phyloP scores from a whole-genome alignment of 352 stramenopile species.

The Phytophthora ohioensis region DNA sequence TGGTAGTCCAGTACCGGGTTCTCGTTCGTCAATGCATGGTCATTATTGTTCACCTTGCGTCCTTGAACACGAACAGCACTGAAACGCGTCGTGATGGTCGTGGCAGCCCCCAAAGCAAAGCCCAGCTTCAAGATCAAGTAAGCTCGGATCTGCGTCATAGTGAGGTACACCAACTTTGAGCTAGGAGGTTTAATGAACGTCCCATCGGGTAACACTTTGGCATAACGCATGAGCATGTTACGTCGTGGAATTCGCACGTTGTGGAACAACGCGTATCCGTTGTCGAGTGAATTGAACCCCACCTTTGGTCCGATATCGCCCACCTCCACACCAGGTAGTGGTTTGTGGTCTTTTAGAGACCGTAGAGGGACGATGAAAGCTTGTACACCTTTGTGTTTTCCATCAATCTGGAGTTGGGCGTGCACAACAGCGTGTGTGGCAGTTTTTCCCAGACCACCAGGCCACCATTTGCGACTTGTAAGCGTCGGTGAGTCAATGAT shows the following conservation, averaged over 20 bases:
- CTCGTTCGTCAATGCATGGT: constrained; percentile 37
- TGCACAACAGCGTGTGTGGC: constrained; percentile 23
- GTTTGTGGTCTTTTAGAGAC: constrained; percentile 24
- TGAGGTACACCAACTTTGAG: constrained; percentile 68
- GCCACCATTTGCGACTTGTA: constrained; percentile 96
- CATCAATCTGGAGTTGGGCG: constrained; percentile 18
- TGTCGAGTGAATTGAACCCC: constrained; percentile 26
- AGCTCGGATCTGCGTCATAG: constrained; percentile 53
- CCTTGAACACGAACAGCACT: constrained; percentile 55
- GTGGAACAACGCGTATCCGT: constrained; percentile 23
- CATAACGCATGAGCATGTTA: constrained; percentile 28
- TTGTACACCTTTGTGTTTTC: constrained; percentile 17
- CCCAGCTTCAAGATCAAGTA: constrained; percentile 30
- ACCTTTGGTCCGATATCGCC: constrained; percentile 25
- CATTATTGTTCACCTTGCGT: constrained; percentile 20
- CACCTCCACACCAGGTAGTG: constrained; percentile 14
- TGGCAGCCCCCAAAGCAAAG: constrained; percentile 24
- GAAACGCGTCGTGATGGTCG: constrained; percentile 56
- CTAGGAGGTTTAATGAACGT: constrained; percentile 60
- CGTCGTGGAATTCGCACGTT: constrained; percentile 22
- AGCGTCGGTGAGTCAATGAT: constrained; percentile 94
- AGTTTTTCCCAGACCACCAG: constrained; percentile 35
- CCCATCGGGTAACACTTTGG: constrained; percentile 54
- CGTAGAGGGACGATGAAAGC: constrained; percentile 27
- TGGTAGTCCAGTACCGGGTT: constrained; percentile 61